Percentiles rank a stretch among this genome's conserved stretches.
Conservation (phyloP, 306 rosid species). For the Pterocarpus macrocarpus region DNA sequence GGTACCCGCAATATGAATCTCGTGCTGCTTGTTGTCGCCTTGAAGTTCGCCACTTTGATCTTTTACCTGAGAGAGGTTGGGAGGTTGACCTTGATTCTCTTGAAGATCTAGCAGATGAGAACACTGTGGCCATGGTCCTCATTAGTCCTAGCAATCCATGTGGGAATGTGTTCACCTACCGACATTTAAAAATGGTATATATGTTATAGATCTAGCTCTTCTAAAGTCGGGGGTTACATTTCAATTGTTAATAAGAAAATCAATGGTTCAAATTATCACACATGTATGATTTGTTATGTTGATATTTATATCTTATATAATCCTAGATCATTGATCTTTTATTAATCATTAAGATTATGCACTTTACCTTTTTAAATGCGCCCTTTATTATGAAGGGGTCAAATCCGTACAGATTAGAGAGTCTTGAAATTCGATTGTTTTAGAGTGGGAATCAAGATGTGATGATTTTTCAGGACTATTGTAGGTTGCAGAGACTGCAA, state of each 20-base stretch:
- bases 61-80: slow-evolving; percentile 68
- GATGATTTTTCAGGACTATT: slow-evolving; percentile 17
- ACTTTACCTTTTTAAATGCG: too few species aligned
- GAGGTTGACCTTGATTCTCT: slow-evolving; percentile 70
- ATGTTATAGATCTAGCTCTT: not conserved
- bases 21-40: slow-evolving; percentile 56
- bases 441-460: slow-evolving; percentile 27
- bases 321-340: too few species aligned
- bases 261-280: too few species aligned
- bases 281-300: too few species aligned
- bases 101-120: slow-evolving; percentile 67
- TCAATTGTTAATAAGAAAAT: too few species aligned
- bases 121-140: slow-evolving; percentile 70
- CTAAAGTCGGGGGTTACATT: too few species aligned
- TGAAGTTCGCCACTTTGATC: slow-evolving; percentile 71
- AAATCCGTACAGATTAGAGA: not conserved
- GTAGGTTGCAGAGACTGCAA: slow-evolving; percentile 73
- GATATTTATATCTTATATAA: too few species aligned
- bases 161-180: slow-evolving; percentile 67
- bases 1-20: slow-evolving; percentile 67
- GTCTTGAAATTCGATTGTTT: not conserved
- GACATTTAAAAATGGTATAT: slow-evolving; percentile 66
- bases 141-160: slow-evolving; percentile 77
- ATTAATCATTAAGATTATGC: too few species aligned
- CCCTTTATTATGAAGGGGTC: too few species aligned